Conservation (phyloP, 441 rosid species). For the Monsonia emarginata region DNA sequence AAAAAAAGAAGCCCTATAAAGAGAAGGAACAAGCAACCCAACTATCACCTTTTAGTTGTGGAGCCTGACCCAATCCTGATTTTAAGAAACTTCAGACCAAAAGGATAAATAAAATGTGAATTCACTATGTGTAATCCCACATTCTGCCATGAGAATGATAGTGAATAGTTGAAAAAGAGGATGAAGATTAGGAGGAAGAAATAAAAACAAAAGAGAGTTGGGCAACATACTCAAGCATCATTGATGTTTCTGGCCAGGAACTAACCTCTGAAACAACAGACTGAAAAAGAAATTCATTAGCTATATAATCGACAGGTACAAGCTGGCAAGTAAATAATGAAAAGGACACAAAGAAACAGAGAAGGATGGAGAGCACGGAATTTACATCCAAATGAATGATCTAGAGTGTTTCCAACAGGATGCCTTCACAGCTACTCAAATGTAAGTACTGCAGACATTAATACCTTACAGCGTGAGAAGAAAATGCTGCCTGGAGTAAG, state of each 20-base stretch:
- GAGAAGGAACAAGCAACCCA: too few species aligned
- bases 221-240: constrained; percentile 73
- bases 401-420: not conserved
- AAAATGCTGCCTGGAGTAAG: constrained; percentile 94
- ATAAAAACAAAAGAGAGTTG: constrained; percentile 6
- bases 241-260: constrained; percentile 79
- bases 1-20: too few species aligned
- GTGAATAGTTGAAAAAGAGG: not conserved
- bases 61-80: too few species aligned
- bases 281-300: constrained; percentile 32
- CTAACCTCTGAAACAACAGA: constrained; percentile 93
- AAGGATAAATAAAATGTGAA: not conserved
- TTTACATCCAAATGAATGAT: not conserved
- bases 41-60: too few species aligned
- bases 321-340: not conserved
- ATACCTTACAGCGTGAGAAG: constrained; percentile 97
- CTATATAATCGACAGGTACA: constrained; percentile 14
- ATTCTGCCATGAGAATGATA: not conserved
- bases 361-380: constrained; percentile 6
- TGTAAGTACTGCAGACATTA: constrained; percentile 16
- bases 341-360: too few species aligned
- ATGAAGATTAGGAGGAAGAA: not conserved
- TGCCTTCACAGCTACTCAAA: not conserved
- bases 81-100: too few species aligned
- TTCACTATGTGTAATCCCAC: not conserved